Percentiles rank a stretch among this genome's conserved stretches.
These are phyloP conservation scores for Candida hungchunana DNA, from an alignment of 805 yeast genomes.

Conservation along the genomic window DNA sequence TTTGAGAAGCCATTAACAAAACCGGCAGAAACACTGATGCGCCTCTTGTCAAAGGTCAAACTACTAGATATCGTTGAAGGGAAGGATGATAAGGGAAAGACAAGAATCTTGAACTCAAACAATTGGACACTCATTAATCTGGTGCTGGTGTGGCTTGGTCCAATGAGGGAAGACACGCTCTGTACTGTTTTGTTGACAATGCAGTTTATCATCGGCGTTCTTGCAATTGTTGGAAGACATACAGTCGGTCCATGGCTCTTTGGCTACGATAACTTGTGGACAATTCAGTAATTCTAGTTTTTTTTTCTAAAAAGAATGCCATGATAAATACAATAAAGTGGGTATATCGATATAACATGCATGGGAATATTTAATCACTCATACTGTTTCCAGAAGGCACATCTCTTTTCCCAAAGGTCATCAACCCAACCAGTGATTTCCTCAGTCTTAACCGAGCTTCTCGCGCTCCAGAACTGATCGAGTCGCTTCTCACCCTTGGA, in stretches of 20 bases:
- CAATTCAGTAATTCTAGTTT: conserved; percentile 18
- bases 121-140: conserved; percentile 88
- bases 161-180: conserved; percentile 76
- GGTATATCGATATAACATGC: conserved; percentile 7
- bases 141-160: conserved; percentile 82
- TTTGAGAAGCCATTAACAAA: conserved; percentile 33
- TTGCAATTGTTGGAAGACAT: conserved; percentile 71
- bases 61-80: conserved; percentile 41
- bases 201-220: conserved; percentile 65
- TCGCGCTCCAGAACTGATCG: conserved; percentile 64
- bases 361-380: neutral
- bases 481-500: conserved; percentile 54
- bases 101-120: conserved; percentile 23
- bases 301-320: neutral
- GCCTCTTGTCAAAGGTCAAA: conserved; percentile 41
- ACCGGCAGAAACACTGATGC: conserved; percentile 36
- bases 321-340: neutral
- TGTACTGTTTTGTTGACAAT: conserved; percentile 54
- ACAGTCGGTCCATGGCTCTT: conserved; percentile 80
- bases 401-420: conserved; percentile 47
- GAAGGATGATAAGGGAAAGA: conserved; percentile 19
- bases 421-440: conserved; percentile 71
- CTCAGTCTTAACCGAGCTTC: conserved; percentile 57
- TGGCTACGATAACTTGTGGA: conserved; percentile 78
- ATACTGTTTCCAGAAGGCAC: conserved; percentile 33